Base-by-base conservation (phyloP, 768 basidiomycete genomes). In the Mycena pura region DNA sequence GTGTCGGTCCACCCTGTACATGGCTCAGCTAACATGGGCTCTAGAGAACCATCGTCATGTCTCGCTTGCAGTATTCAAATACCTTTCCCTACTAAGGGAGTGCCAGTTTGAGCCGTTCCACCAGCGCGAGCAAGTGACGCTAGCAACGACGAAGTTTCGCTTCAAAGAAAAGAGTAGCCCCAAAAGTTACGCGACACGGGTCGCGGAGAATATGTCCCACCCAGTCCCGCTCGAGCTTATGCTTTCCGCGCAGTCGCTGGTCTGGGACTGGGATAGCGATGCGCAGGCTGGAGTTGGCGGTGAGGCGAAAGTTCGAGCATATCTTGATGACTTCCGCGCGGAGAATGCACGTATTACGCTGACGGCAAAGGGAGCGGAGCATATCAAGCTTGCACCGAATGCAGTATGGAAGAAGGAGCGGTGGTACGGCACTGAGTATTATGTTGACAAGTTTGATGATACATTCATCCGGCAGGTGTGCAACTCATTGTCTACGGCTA, bases 351-450 rank as follows among this genome's bases (percentile, higher is more conserved):
- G 92, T 21, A 85, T 89, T 21, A 86, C 91, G 24, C 74, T 99
- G 38, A 93, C 93, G 84, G 89, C 89, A n/a, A 86, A 86, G 71
- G 85, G 83, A 40, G 84, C 87, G 61, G 89, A 88, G 38, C 77
- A 90, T 53, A 72, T 75, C 24, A 85, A 82, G 58, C 60, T 83
- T 28, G 77, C 78, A 14, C 71, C 80, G 17, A 73, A 76, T 34
- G 66, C 74, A 10, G 58, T 69, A 14, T 95, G 93, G 93, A 69
- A 83, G 64, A 86, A 83, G 41, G 97, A 99, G 75, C 88, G 90
- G 40, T 95, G 94, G 87, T 99, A 99, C 74, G 93, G 91, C 5
- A 98, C 97, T 2, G 83, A 86, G 62, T 98, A 96, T 74, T 79
- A 80, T 32, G 86, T 96, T n/a, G 84, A 92, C 65, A 80, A 78